Conservation (phyloP, 2,329 filamentous ascomycete genomes). For the Dothideomycetes sp. region DNA sequence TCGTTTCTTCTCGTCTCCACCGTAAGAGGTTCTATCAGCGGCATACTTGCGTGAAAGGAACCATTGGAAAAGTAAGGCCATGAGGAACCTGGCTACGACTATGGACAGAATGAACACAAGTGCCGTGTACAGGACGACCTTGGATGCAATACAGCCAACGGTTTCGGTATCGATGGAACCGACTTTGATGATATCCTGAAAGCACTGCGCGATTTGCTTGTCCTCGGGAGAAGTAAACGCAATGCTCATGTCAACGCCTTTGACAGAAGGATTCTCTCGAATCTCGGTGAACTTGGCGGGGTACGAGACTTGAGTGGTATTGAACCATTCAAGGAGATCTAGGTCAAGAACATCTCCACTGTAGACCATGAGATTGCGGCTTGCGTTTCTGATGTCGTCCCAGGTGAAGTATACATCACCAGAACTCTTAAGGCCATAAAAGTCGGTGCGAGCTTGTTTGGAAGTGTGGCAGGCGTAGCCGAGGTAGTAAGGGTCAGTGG, state of each 20-base stretch:
- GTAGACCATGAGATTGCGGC: conserved; percentile 86
- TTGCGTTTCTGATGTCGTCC: conserved; percentile 82
- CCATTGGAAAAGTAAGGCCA: conserved; percentile 92
- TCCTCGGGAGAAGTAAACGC: conserved; percentile 69
- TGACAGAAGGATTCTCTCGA: conserved; percentile 57
- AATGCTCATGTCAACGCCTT: conserved; percentile 80
- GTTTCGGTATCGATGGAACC: conserved; percentile 92
- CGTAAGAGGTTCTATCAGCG: conserved; percentile 73
- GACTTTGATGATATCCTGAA: conserved; percentile 90
- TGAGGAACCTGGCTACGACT: conserved; percentile 72
- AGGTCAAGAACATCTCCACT: conserved; percentile 89
- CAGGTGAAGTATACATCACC: conserved; percentile 95
- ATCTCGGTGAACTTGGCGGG: conserved; percentile 72
- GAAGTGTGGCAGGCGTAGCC: conserved; percentile 88
- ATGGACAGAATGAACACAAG: conserved; percentile 85
- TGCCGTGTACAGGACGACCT: conserved; percentile 92
- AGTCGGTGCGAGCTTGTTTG: conserved; percentile 52
- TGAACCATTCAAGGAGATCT: conserved; percentile 82
- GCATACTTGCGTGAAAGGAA: conserved; percentile 82
- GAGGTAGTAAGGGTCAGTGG: conserved; percentile 61
- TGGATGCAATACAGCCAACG: conserved; percentile 92
- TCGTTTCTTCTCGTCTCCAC: conserved; percentile 69
- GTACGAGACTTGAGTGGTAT: conserved; percentile 64
- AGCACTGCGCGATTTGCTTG: conserved; percentile 74
- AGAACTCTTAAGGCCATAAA: conserved; percentile 59